phyloP scores from a whole-genome alignment of 164 flowering plant species.

The Euptelea pleiosperma region DNA sequence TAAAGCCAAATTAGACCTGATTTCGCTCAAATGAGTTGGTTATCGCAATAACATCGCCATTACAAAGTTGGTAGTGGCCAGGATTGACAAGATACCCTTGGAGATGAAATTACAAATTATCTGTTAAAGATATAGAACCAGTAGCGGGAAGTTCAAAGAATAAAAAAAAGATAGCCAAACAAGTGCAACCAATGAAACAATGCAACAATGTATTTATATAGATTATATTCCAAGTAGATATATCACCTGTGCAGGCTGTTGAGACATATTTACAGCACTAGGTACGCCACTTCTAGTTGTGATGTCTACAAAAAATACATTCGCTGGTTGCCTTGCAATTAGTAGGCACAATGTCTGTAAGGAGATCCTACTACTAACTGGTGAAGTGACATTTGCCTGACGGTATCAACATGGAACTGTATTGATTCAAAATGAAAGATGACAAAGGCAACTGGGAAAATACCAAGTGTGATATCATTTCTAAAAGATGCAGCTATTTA shows the following conservation, averaged over 20 bases:
- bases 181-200: not conserved
- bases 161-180: not conserved
- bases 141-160: not conserved
- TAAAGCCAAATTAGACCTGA: constrained; percentile 46
- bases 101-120: constrained; percentile 6
- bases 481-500: no score
- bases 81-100: constrained; percentile 86
- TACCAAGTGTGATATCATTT: no score
- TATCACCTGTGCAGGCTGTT: constrained; percentile 62
- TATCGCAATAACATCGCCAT: constrained; percentile 74
- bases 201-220: no score
- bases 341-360: constrained; percentile 86
- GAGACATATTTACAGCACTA: constrained; percentile 34
- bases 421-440: constrained; percentile 13
- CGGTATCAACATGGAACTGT: constrained; percentile 88
- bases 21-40: constrained; percentile 74
- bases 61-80: constrained; percentile 90
- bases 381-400: constrained; percentile 84
- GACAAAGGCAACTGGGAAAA: not conserved
- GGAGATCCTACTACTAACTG: constrained; percentile 89
- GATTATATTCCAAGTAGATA: not conserved
- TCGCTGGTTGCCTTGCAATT: constrained; percentile 90
- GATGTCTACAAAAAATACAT: constrained; percentile 58
- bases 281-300: constrained; percentile 20
- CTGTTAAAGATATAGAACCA: not conserved